These are phyloP conservation scores for Rosa multiflora DNA, from an alignment of 306 rosid species.

Conservation along the genomic window DNA sequence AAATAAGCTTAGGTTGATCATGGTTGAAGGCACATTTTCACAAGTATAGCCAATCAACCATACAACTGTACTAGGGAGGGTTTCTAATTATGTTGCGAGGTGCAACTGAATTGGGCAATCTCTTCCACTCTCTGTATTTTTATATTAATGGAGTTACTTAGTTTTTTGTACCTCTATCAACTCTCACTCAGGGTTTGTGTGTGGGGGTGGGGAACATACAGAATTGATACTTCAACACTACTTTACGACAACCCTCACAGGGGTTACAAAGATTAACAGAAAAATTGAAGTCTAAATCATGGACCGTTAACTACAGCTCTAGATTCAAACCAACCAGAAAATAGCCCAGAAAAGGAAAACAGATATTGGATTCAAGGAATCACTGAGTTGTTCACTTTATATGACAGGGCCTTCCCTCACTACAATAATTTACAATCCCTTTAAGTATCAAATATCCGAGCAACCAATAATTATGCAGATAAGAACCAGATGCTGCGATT, in stretches of 20 bases:
- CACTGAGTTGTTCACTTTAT: conserved; percentile 30
- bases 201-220: conserved; percentile 39
- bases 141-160: conserved; percentile 17
- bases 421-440: conserved; percentile 37
- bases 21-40: conserved; percentile 38
- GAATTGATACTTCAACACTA: conserved; percentile 23
- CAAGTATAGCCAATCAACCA: conserved; percentile 29
- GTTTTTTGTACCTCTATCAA: conserved; percentile 7
- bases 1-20: conserved; percentile 35
- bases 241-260: conserved; percentile 22
- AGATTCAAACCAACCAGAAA: conserved; percentile 29
- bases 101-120: conserved; percentile 41
- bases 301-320: conserved; percentile 30
- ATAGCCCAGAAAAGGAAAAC: not conserved
- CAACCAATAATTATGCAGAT: conserved; percentile 41
- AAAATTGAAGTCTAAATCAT: conserved; percentile 28
- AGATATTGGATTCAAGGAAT: conserved; percentile 40
- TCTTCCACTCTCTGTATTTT: conserved; percentile 21
- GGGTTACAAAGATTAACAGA: conserved; percentile 23
- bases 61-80: conserved; percentile 27
- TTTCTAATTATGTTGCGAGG: conserved; percentile 35
- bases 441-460: conserved; percentile 44
- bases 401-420: conserved; percentile 20
- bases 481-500: conserved; percentile 47
- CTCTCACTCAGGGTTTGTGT: conserved; percentile 19